These are phyloP conservation scores for Aureobasidium sp. DNA, from an alignment of 2,329 filamentous ascomycete species.

Conservation along the genomic window DNA sequence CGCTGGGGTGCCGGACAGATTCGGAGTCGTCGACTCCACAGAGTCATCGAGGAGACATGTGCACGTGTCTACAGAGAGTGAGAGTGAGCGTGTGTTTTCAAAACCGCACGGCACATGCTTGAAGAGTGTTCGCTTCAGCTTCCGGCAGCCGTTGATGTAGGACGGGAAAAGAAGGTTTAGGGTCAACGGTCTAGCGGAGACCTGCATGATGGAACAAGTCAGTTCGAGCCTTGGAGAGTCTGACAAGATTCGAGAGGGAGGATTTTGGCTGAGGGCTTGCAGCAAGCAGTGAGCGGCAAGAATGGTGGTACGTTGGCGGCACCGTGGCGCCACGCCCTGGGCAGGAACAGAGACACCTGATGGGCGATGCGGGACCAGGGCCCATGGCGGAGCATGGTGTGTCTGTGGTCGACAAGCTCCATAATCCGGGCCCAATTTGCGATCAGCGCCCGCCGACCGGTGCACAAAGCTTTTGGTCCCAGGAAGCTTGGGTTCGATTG, in stretches of 20 bases:
- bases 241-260: background rate
- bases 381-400: constrained; percentile 1
- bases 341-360: constrained; percentile 1
- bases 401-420: background rate
- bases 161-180: constrained; percentile 9
- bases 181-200: constrained; percentile 12
- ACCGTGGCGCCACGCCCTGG: constrained; percentile 3
- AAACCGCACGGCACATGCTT: background rate
- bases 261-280: constrained; percentile 2
- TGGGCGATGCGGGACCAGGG: constrained; percentile 6
- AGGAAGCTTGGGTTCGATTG: background rate
- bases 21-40: constrained; percentile 1
- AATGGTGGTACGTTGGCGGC: constrained; percentile 5
- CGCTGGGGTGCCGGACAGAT: background rate
- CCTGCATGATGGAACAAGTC: constrained; percentile 13
- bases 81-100: background rate
- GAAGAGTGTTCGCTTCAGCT: constrained; percentile 1
- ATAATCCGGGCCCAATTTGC: constrained; percentile 1
- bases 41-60: background rate
- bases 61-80: background rate
- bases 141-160: background rate
- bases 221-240: background rate
- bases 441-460: background rate
- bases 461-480: constrained; percentile 10
- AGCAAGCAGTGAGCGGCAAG: background rate